A percentile compares a stretch with the other conserved stretches of the same genome.
phyloP scores from a whole-genome alignment of 345 rosid genomes.

The Heritiera littoralis region DNA sequence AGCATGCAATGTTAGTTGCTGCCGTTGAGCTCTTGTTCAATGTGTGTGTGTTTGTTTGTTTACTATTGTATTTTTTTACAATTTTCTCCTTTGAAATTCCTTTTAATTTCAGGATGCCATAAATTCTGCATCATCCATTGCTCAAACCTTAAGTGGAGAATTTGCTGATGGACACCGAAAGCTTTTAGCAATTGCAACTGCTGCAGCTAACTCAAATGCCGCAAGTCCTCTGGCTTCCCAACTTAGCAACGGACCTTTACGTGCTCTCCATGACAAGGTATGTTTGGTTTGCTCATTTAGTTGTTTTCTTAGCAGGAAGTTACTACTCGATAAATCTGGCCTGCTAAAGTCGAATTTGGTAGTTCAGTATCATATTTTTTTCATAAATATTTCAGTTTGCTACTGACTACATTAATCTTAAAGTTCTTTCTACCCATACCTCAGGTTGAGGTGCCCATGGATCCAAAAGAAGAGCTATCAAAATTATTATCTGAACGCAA shows the following conservation, averaged over 20 bases:
- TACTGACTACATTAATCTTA: conserved; percentile 3
- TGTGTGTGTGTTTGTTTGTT: background rate
- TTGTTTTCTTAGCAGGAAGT: background rate
- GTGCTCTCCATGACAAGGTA: conserved; percentile 68
- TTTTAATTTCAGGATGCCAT: conserved; percentile 64
- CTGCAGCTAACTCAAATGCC: conserved; percentile 60
- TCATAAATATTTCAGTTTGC: background rate
- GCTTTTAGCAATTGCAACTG: conserved; percentile 66
- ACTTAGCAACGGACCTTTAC: conserved; percentile 66
- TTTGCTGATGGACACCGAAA: conserved; percentile 75
- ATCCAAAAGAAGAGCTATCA: conserved; percentile 70
- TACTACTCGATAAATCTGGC: background rate
- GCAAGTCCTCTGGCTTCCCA: conserved; percentile 54
- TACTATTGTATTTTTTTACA: background rate
- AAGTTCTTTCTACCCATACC: conserved; percentile 16
- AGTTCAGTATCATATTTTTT: background rate
- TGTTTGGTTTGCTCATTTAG: background rate
- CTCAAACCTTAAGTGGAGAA: conserved; percentile 73
- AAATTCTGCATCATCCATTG: conserved; percentile 65
- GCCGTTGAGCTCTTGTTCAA: background rate
- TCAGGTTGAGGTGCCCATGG: conserved; percentile 68
- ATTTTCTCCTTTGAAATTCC: background rate
- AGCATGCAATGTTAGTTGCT: background rate
- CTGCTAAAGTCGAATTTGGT: background rate
- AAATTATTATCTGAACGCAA: conserved; percentile 67